Conservation (phyloP, 805 yeast species). For the Candida nemodendra region DNA sequence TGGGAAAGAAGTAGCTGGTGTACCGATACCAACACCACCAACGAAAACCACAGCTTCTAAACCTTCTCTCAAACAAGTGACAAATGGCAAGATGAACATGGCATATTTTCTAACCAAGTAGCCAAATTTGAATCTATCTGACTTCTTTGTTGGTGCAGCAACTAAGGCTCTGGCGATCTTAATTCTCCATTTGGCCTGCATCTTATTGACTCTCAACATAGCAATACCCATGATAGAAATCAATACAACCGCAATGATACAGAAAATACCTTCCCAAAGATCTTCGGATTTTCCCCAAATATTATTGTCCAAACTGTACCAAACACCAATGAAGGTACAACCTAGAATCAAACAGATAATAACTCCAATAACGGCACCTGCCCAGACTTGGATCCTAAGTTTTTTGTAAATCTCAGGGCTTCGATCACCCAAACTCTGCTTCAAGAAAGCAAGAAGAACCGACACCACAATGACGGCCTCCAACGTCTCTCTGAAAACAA, state of each 20-base stretch:
- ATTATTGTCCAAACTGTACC: constrained; percentile 76
- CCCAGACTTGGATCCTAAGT: constrained; percentile 81
- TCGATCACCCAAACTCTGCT: constrained; percentile 71
- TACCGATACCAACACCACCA: constrained; percentile 84
- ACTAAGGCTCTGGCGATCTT: constrained; percentile 85
- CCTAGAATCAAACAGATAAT: constrained; percentile 81
- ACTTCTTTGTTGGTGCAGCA: constrained; percentile 48
- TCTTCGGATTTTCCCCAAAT: constrained; percentile 88
- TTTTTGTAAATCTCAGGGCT: constrained; percentile 51
- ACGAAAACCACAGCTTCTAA: constrained; percentile 94
- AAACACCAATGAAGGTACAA: constrained; percentile 91
- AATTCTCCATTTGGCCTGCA: constrained; percentile 96
- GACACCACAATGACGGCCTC: constrained; percentile 93
- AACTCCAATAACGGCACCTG: constrained; percentile 73
- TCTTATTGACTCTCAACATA: constrained; percentile 91
- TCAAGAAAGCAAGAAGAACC: constrained; percentile 85
- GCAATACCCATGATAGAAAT: constrained; percentile 95
- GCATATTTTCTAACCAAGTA: constrained; percentile 70
- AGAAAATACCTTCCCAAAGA: constrained; percentile 95
- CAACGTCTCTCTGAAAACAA: constrained; percentile 88
- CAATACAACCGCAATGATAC: constrained; percentile 84
- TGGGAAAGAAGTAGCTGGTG: constrained; percentile 67
- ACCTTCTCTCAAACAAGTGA: constrained; percentile 95
- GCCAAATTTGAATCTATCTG: constrained; percentile 53
- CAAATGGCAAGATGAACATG: constrained; percentile 84